These are phyloP conservation scores for Mycena floridula DNA, from an alignment of 768 basidiomycete genomes.

Conservation along the genomic window DNA sequence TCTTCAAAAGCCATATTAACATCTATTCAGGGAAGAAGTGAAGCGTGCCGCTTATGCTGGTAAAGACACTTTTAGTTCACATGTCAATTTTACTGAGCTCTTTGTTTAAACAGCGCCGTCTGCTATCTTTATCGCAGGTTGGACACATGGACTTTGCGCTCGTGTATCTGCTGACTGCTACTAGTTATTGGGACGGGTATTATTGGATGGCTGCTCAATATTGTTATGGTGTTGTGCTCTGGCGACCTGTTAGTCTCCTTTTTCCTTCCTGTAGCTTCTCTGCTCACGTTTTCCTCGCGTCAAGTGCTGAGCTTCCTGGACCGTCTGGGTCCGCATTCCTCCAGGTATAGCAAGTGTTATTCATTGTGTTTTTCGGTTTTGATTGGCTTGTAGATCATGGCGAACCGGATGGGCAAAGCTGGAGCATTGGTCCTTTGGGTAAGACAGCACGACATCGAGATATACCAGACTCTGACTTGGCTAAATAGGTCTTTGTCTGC, in stretches of 20 bases:
- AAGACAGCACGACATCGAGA: conserved; percentile 11
- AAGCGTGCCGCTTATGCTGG: conserved; percentile 74
- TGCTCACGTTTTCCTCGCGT: conserved; percentile 4
- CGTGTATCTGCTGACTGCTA: conserved; percentile 1
- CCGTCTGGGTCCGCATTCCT: conserved; percentile 69
- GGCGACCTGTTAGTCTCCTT: conserved; percentile 53
- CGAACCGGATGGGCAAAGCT: conserved; percentile 65
- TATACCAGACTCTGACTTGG: background rate
- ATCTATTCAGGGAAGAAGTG: conserved; percentile 60
- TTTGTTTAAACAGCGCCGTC: conserved; percentile 51
- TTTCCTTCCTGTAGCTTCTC: background rate
- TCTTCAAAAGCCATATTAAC: conserved; percentile 1
- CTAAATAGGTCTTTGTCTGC: conserved; percentile 59
- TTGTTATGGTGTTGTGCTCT: conserved; percentile 80
- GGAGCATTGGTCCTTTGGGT: conserved; percentile 80
- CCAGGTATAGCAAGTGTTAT: conserved; percentile 28
- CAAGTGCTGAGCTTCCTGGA: conserved; percentile 60
- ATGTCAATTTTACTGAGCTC: too few relatives aligned
- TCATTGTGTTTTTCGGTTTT: background rate
- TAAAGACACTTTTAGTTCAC: conserved; percentile 23
- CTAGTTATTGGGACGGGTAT: conserved; percentile 69
- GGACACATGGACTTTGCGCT: conserved; percentile 5
- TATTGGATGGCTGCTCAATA: conserved; percentile 83
- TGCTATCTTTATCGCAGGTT: conserved; percentile 56
- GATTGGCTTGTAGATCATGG: conserved; percentile 53